A percentile compares a stretch with the other conserved stretches of the same genome.
These are phyloP conservation scores for Gnomoniopsis smithogilvyi DNA, from an alignment of 2,329 filamentous ascomycete genomes.

Conservation along the genomic window DNA sequence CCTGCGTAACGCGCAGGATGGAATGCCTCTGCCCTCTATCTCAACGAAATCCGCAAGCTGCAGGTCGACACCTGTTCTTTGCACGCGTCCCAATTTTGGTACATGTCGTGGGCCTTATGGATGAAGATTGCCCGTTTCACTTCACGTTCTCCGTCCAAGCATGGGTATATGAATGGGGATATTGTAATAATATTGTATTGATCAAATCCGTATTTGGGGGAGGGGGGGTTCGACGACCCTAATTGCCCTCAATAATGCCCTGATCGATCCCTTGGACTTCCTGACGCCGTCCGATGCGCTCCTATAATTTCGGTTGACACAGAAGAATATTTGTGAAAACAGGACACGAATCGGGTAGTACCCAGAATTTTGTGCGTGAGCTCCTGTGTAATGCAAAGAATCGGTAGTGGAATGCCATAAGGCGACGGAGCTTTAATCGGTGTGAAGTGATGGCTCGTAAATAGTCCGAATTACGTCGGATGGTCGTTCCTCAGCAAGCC, in stretches of 20 bases:
- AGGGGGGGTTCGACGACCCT: slow-evolving; percentile 3
- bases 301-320: slow-evolving; percentile 16
- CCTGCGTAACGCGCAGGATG: background rate
- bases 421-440: slow-evolving; percentile 1
- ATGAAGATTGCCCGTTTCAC: background rate
- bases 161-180: background rate
- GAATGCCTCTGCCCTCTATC: too few species aligned
- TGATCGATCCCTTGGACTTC: slow-evolving; percentile 3
- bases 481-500: slow-evolving; percentile 6
- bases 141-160: background rate
- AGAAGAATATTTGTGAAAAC: slow-evolving; percentile 8
- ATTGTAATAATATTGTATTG: slow-evolving; percentile 15
- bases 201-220: background rate
- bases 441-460: slow-evolving; percentile 1
- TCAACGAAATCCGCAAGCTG: background rate
- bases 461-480: slow-evolving; percentile 2
- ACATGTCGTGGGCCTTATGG: background rate
- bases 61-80: background rate
- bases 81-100: background rate
- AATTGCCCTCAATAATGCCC: slow-evolving; percentile 4
- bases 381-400: background rate
- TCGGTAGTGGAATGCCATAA: background rate
- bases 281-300: slow-evolving; percentile 17
- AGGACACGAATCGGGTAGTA: background rate
- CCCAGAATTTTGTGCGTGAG: slow-evolving; percentile 1